Base-by-base conservation (phyloP, 2,329 filamentous ascomycete genomes). In the Pseudohalonectria lignicola region DNA sequence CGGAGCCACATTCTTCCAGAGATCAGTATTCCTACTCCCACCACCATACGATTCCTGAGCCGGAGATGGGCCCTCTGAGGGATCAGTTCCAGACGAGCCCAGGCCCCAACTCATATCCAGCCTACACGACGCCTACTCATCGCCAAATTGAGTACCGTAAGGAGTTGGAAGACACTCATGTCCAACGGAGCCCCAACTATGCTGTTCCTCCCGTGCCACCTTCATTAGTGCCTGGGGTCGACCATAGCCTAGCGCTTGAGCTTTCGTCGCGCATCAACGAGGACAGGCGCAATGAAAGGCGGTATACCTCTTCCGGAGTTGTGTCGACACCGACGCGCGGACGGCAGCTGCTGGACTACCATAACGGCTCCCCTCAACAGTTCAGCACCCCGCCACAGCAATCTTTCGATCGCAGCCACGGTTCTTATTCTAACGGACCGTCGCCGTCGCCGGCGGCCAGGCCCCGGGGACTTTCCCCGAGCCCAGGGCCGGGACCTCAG, bases 221-320 rank as follows among this genome's bases (percentile, higher is more conserved):
- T 2, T 73, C 74, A 4, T 58, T 81, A 17, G 67, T 80, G 7
- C 71, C 76, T n/a, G 76, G 75, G 4, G 62, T 76, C 19, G 75
- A 80, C 43, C 71, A 72, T 4, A 53, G 52, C 15, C 56, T 77
- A 26, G 66, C 72, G 1, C 66, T 69, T 39, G 73, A 79, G 47
- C 61, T 76, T n/a, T 61, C 69, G 2, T 70, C 76, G 3, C 64
- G 69, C n/a, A 67, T 74, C 35, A 66, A 74, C 33, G 64, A 74
- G 34, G 74, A 76, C 17, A 66, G 67, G 38, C 65, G 63, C 7
- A 58, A 62, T 19, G 64, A 67, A 18, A 54, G 61, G 30, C 62
- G 38, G 10, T 30, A 25, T 30, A 36, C n/a, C 39, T 31, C 26
- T 34, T n/a, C n/a, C n/a, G n/a, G n/a, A n/a, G 65, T 37, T 66